Conservation (phyloP, 805 yeast genomes). For the Jamesozyma jinghongensis region DNA sequence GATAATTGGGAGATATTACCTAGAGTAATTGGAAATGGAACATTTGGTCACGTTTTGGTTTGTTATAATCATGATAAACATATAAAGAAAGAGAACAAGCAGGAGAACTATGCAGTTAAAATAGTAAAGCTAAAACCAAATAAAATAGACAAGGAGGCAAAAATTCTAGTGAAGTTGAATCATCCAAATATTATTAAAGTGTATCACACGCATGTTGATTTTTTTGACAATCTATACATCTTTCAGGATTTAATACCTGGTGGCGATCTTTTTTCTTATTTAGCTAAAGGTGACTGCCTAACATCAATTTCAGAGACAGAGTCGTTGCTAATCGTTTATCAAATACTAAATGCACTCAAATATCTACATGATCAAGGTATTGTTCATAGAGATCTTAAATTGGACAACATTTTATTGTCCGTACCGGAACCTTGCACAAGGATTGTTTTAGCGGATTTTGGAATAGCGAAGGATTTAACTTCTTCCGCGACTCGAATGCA, state of each 20-base stretch:
- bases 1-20: constrained; percentile 36
- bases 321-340: constrained; percentile 43
- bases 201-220: constrained; percentile 28
- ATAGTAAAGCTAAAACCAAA: constrained; percentile 30
- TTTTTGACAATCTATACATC: constrained; percentile 31
- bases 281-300: constrained; percentile 35
- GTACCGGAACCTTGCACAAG: constrained; percentile 45
- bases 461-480: constrained; percentile 37
- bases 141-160: constrained; percentile 35
- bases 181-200: constrained; percentile 46
- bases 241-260: constrained; percentile 46
- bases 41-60: constrained; percentile 45
- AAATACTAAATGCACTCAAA: constrained; percentile 45
- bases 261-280: constrained; percentile 50
- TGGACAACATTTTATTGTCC: constrained; percentile 54
- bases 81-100: constrained; percentile 2
- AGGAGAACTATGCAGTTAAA: constrained; percentile 43
- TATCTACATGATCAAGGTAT: constrained; percentile 47
- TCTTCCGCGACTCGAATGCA: constrained; percentile 32
- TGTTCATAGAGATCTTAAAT: constrained; percentile 58
- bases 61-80: constrained; percentile 5
- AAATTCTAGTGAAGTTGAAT: constrained; percentile 31
- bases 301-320: constrained; percentile 46
- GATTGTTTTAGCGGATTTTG: constrained; percentile 61
- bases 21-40: constrained; percentile 43